Evolutionary conservation across 1,284 basidiomycete genomes (phyloP).

Genomic region (Cryptococcus sp.): DNA sequence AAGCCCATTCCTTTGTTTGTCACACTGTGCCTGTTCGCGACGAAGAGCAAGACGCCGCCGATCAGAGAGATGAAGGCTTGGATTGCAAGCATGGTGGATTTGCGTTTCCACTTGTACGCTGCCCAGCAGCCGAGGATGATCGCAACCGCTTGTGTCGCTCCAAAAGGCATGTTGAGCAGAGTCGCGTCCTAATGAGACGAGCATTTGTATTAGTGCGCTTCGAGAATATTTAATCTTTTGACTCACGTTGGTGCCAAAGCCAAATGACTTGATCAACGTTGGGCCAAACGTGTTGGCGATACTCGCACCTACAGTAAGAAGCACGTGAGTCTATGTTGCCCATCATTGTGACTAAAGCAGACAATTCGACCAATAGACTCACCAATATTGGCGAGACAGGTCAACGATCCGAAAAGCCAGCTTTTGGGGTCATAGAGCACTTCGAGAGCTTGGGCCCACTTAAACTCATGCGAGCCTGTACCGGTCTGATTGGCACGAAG

Average conservation of each 20-base stretch:
- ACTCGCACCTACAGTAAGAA: slow-evolving; percentile 17
- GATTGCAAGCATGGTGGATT: slow-evolving; percentile 28
- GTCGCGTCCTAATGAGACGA: slow-evolving; percentile 11
- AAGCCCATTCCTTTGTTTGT: slow-evolving; percentile 10
- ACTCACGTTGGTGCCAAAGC: slow-evolving; percentile 33
- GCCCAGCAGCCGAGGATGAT: slow-evolving; percentile 31
- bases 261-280: slow-evolving; percentile 45
- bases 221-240: too few relatives aligned
- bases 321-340: too few relatives aligned
- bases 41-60: slow-evolving; percentile 24
- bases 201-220: too few relatives aligned
- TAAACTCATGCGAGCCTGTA: slow-evolving; percentile 37
- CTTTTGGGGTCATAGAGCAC: slow-evolving; percentile 35
- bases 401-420: slow-evolving; percentile 35
- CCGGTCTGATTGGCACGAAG: slow-evolving; percentile 49
- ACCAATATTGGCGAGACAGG: slow-evolving; percentile 31
- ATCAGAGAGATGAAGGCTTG: slow-evolving; percentile 14
- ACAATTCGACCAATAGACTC: too few relatives aligned
- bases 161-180: slow-evolving; percentile 28
- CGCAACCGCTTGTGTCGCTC: slow-evolving; percentile 31
- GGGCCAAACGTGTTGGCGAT: slow-evolving; percentile 44
- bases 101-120: slow-evolving; percentile 31
- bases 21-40: not conserved
- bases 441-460: slow-evolving; percentile 44
- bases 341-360: too few relatives aligned